Evolutionary conservation across 2,329 filamentous ascomycete genomes (phyloP).

Genomic region (Trichoderma hamatum): DNA sequence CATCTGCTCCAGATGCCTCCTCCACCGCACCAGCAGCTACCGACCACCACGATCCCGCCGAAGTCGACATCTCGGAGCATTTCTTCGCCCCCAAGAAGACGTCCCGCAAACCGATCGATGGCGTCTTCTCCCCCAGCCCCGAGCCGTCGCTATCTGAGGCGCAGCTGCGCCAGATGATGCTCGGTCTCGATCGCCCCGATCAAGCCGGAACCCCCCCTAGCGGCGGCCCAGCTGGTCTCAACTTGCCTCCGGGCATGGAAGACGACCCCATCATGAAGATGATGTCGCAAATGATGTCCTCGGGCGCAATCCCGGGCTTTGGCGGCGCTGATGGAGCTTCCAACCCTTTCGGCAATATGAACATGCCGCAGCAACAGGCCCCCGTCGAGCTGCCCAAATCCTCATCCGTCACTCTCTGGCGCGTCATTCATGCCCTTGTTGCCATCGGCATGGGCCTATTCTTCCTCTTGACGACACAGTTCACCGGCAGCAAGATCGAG

Average conservation of each 20-base stretch:
- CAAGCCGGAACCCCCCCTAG: constrained; percentile 28
- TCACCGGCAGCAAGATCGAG: constrained; percentile 66
- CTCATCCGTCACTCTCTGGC: constrained; percentile 62
- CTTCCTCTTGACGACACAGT: constrained; percentile 68
- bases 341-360: constrained; percentile 43
- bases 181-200: constrained; percentile 52
- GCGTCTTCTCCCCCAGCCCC: constrained; percentile 38
- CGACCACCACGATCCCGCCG: constrained; percentile 63
- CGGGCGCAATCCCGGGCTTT: constrained; percentile 29
- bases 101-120: constrained; percentile 27
- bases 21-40: constrained; percentile 29
- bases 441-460: constrained; percentile 71
- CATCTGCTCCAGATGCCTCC: constrained; percentile 36
- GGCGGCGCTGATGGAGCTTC: constrained; percentile 40
- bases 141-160: constrained; percentile 54
- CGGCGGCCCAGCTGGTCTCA: constrained; percentile 42
- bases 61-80: constrained; percentile 78
- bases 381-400: constrained; percentile 40
- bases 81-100: constrained; percentile 60
- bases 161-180: constrained; percentile 67
- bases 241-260: constrained; percentile 33
- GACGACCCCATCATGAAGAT: constrained; percentile 60
- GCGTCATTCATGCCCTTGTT: constrained; percentile 72
- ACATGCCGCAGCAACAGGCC: constrained; percentile 42
- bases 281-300: constrained; percentile 70